Conservation (phyloP, 768 basidiomycete species). For the Brasilioporus rufonigricans region DNA sequence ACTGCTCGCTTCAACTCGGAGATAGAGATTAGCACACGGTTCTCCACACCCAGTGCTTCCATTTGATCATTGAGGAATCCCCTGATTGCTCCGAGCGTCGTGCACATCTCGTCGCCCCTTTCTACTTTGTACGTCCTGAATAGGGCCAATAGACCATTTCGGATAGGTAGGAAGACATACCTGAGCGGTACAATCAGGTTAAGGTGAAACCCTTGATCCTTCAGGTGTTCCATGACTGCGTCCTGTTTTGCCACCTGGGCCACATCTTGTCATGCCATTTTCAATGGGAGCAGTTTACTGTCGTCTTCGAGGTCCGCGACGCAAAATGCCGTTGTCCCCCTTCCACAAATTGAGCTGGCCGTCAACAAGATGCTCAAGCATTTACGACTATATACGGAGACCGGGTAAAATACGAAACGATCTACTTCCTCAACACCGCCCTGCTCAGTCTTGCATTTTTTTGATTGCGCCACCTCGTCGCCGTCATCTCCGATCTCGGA, state of each 20-base stretch:
- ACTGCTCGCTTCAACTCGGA: background rate
- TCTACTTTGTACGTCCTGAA: background rate
- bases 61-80: background rate
- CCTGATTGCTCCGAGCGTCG: slow-evolving; percentile 4
- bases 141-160: background rate
- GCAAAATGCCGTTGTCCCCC: slow-evolving; percentile 8
- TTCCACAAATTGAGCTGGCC: slow-evolving; percentile 10
- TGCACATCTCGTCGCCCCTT: background rate
- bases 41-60: slow-evolving; percentile 6
- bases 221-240: background rate
- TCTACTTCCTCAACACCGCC: background rate
- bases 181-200: background rate
- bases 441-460: background rate
- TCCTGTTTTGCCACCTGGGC: background rate
- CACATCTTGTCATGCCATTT: background rate
- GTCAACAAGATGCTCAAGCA: slow-evolving; percentile 9
- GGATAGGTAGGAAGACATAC: background rate
- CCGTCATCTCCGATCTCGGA: background rate
- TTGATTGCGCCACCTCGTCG: background rate
- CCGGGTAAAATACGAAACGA: background rate
- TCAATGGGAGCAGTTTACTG: background rate
- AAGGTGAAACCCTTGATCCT: background rate
- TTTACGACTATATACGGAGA: background rate
- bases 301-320: background rate
- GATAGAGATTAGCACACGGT: background rate